A percentile compares a stretch with the other conserved stretches of the same genome.
Evolutionary conservation across 2,329 filamentous ascomycete species (phyloP).

Genomic region (Graphilbum ipis-grandicollis): DNA sequence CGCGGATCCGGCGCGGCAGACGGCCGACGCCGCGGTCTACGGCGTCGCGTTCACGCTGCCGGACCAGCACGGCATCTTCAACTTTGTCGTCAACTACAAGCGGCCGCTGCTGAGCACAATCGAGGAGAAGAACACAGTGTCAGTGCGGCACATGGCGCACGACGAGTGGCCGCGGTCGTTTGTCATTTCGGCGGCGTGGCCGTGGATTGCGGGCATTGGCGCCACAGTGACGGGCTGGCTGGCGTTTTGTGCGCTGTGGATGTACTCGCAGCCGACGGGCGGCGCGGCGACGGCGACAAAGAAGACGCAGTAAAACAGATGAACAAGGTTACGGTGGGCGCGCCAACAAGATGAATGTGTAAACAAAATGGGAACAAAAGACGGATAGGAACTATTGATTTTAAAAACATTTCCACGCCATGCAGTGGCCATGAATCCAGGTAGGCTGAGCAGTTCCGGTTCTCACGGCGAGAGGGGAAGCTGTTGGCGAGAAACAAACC

Average conservation of each 20-base stretch:
- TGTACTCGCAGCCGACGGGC: constrained; percentile 48
- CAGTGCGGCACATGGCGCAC: constrained; percentile 90
- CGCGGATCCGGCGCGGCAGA: constrained; percentile 31
- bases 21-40: constrained; percentile 55
- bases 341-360: too few species aligned
- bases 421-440: too few species aligned
- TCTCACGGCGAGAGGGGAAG: too few species aligned
- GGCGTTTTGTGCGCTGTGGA: constrained; percentile 71
- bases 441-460: too few species aligned
- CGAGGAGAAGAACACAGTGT: constrained; percentile 89
- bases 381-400: too few species aligned
- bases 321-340: too few species aligned
- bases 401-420: too few species aligned
- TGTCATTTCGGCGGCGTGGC: constrained; percentile 79
- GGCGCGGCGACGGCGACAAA: constrained; percentile 18
- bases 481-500: too few species aligned
- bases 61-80: constrained; percentile 98
- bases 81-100: constrained; percentile 96
- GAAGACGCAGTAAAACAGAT: constrained; percentile 25
- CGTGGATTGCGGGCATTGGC: constrained; percentile 80
- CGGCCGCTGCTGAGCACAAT: constrained; percentile 76
- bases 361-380: constrained; percentile 1
- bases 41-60: constrained; percentile 63
- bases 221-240: constrained; percentile 74
- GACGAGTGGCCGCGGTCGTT: constrained; percentile 90